Base-by-base conservation (phyloP, 1,284 basidiomycete species). In the Melanopsichium pennsylvanicum region DNA sequence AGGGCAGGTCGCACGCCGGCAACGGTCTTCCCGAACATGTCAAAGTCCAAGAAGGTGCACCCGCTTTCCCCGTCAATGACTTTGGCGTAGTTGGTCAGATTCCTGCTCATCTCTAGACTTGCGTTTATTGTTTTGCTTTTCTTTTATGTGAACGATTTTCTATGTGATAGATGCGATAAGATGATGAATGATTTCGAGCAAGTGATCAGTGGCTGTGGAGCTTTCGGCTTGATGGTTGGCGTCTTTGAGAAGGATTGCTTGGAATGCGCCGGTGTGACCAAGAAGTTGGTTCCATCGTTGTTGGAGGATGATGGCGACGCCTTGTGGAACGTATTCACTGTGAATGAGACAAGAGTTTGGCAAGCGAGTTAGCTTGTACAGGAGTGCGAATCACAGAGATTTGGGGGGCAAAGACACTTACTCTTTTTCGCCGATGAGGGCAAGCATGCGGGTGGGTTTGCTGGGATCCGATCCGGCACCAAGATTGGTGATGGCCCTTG, bases 181-280 rank as follows among this genome's bases (percentile, higher is more conserved):
- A 13, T 36, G n/a, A 11, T 32, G 29, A 22, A 78, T 58, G 0
- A 43, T 27, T n/a, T 54, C 22, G 35, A 74, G 35, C n/a, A 77
- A 46, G 26, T 61, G 34, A 0, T 39, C 29, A 16, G 70, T 72
- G 2, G 75, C 76, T 4, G 27, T 44, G 1, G 34, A 34, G 12
- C 54, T 44, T 12, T 68, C 61, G 13, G 73, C 71, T 51, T 76
- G 73, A 46, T 78, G 76, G 25, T 74, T 70, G 7, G 75, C 76
- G 6, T 58, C 46, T 10, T 45, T 29, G 18, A 78, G 35, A 9
- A 78, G 36, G 16, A 25, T 39, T 0, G 69, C 62, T n/a, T 49
- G 12, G 29, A 75, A 72, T 5, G 19, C 57, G 3, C 37, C 41
- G 4, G 63, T 55, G 6, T 21, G 13, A 2, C 21, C 19, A 18